These are phyloP conservation scores for Vitis labrusca DNA, from an alignment of 164 flowering plant genomes.

Conservation along the genomic window DNA sequence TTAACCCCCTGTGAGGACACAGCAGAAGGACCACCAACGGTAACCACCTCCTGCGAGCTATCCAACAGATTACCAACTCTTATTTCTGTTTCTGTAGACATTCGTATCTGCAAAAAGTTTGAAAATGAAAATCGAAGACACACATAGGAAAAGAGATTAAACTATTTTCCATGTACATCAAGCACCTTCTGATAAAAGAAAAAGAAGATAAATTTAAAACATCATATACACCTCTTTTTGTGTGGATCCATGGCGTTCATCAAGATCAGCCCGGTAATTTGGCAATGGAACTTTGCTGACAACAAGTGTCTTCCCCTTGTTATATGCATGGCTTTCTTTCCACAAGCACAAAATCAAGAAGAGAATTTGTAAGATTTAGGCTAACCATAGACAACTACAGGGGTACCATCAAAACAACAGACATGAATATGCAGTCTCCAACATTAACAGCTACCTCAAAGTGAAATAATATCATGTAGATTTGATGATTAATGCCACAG, in stretches of 20 bases:
- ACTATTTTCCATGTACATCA: no score
- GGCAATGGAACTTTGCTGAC: slow-evolving; percentile 92
- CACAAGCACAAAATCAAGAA: slow-evolving; percentile 34
- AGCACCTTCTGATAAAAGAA: not conserved
- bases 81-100: slow-evolving; percentile 79
- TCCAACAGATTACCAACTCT: slow-evolving; percentile 70
- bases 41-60: slow-evolving; percentile 34
- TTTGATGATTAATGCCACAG: no score
- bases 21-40: slow-evolving; percentile 30
- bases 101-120: slow-evolving; percentile 55
- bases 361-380: slow-evolving; percentile 3
- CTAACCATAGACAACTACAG: not conserved
- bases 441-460: no score
- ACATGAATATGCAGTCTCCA: no score
- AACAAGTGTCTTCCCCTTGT: slow-evolving; percentile 86
- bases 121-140: not conserved
- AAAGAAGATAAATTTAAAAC: not conserved
- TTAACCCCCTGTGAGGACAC: slow-evolving; percentile 34
- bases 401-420: not conserved
- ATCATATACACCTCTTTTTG: slow-evolving; percentile 71
- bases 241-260: slow-evolving; percentile 94
- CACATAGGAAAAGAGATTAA: not conserved
- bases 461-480: no score
- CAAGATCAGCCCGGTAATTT: slow-evolving; percentile 90
- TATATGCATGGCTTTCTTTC: slow-evolving; percentile 91